Base-by-base conservation (phyloP, 176 grass and related monocot genomes). In the Triticum dicoccoides region DNA sequence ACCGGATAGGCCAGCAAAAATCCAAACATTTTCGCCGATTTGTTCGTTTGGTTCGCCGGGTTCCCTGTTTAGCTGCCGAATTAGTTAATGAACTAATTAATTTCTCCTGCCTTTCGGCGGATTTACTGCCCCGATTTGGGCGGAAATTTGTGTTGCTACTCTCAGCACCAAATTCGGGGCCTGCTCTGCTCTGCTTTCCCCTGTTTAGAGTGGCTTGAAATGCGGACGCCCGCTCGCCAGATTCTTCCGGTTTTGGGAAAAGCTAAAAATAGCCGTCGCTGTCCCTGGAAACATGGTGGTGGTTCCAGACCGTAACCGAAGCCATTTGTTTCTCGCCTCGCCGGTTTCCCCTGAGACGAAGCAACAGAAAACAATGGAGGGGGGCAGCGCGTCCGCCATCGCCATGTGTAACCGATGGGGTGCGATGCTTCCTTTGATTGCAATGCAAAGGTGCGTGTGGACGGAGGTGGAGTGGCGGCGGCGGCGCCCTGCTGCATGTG, bases 401-500 rank as follows among this genome's bases (percentile, higher is more conserved):
- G 37, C 80, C 89, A 76, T 84, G 80, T 76, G 80, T 68, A 64
- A 52, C 85, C 80, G 62, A 85, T 87, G 76, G 12, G 58, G 88
- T 87, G 76, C 17, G 58, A 91, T 87, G 70, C 86, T 88, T 85
- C 58, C 51, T 85, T 80, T 88, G 77, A 7, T 70, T 81, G 69
- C 85, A 33, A 91, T 81, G 69, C 85, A 25, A 88, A 77, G 62
- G 1, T 33, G 86, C 68, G 20, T 85, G 76, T 84, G 85, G 61
- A 87, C 58, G 45, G 58, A 34, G 73, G 54, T 21, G 20, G 80
- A 54, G 35, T 37, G 77, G 29, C 20, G 24, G 54, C 65, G 18
- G 73, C 9, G 42, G 42, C 10, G 18, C 33, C 49, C 64, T 75
- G 73, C 64, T 75, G 73, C 59, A 30, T 91, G 74, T 41, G 2